Evolutionary conservation across 2,329 filamentous ascomycete genomes (phyloP), one percentile per base, ranked within the genome.

Genomic region (Xylaria polymorpha): DNA sequence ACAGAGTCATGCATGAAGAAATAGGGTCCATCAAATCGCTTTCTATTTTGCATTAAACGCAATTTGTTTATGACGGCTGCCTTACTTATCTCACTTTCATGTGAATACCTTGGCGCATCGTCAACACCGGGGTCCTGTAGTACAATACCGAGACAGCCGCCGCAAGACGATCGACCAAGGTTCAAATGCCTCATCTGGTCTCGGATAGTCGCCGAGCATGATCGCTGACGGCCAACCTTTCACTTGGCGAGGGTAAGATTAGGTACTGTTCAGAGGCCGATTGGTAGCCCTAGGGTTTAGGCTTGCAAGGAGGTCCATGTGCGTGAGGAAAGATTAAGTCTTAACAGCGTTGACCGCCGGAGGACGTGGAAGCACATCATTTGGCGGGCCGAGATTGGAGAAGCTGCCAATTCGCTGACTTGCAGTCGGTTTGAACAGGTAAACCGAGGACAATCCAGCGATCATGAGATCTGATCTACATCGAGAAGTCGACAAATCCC

Each of bases 401-500:
- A 65, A 57, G 35, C 37, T 44, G 18, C 14, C 29, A 20, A 62
- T 61, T 64, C 25, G 64, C 67, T 67, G 46, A 62, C 51, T 41
- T 25, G 56, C 48, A 66, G 32, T 56, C 46, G 32, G 48, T 44
- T 60, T 51, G 55, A 57, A 51, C 57, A 59, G 58, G 58, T 8
- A 63, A 39, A 58, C 22, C 44, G 7, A 59, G 62, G 55, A 65
- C 62, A 29, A 55, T 32, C 62, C 60, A 39, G 59, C 22, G 60
- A 53, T 64, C 50, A 29, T 50, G 25, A 53, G 41, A 59, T 71
- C 32, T 46, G 69, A 74, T 71, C 67, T 69, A 51, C 71, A 73
- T 74, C 48, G 65, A 66, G 63, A 73, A 75, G 64, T 72, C 60
- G 68, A 63, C 63, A 70, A 74, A 73, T 72, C 56, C 65, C 64